Evolutionary conservation across 2,329 filamentous ascomycete genomes (phyloP), one percentile per base, ranked within the genome.

Genomic region (Pseudogymnoascus sp.): DNA sequence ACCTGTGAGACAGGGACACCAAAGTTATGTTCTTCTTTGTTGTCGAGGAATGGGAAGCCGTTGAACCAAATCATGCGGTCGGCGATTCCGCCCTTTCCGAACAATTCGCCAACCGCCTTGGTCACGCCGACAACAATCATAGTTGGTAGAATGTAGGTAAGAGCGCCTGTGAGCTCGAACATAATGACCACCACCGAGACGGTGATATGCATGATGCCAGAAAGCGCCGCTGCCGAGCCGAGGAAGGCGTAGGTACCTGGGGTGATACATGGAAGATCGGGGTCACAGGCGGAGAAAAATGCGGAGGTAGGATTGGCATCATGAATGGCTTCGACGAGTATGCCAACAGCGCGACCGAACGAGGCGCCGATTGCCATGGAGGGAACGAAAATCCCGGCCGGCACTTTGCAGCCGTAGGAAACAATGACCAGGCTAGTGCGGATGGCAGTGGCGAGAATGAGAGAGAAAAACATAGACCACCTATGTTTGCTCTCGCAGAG

Each of bases 21-120:
- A 75, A 97, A 97, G 61, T 92, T 92, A 75, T 97, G 92, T 63
- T 97, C 94, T 75, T 97, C 93, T 72, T 99, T 99, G 75, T 90
- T 95, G 76, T 99, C 94, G 2, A 99, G 81, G 76, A 95, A 99
- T 0, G 94, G 94, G 71, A 97, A 96, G 1, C 94, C 94, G 69
- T 91, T 97, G 77, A 97, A 96, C 88, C 92, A 96, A 69, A 99
- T 99, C 91, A 97, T 96, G 65, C 92, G 88, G 74, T 99, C 94
- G 22, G 94, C 94, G 63, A 99, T 97, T 55, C 94, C 94, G 30
- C 93, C 94, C 72, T 93, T 95, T n/a, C 92, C 91, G 71, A 96
- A 94, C 11, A 92, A 81, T 67, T 96, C 91, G 65, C 90, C 87
- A 55, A 99, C 90, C 12, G 90, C 90, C 78, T 99, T 99, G 39